Conservation (phyloP, 768 basidiomycete species). For the Boletus patriciae region DNA sequence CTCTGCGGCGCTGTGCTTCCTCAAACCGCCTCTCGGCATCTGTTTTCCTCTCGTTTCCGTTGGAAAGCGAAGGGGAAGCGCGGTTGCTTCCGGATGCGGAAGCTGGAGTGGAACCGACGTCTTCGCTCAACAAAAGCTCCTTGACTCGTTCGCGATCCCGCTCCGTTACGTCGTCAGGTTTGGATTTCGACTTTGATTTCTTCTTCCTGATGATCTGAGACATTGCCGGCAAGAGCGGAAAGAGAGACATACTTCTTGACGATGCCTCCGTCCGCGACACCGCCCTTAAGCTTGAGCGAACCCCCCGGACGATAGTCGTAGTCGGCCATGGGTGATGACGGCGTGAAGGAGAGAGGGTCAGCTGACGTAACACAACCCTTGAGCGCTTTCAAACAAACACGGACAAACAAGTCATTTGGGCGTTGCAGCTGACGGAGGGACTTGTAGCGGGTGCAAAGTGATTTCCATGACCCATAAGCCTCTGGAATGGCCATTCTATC, state of each 20-base stretch:
- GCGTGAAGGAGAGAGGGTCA: conserved; percentile 7
- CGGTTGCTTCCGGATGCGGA: conserved; percentile 58
- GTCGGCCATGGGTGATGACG: conserved; percentile 61
- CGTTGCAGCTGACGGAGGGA: not conserved
- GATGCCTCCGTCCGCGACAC: conserved; percentile 72
- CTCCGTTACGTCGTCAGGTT: conserved; percentile 46
- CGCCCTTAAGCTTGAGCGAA: conserved; percentile 88
- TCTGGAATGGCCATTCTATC: conserved; percentile 72
- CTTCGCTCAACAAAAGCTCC: conserved; percentile 53
- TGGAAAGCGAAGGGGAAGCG: conserved; percentile 57
- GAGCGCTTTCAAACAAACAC: conserved; percentile 20
- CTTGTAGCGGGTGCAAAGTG: not conserved
- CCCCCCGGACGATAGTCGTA: conserved; percentile 86
- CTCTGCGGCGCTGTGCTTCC: conserved; percentile 78
- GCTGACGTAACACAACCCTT: conserved; percentile 34
- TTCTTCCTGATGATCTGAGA: conserved; percentile 61
- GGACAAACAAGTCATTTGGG: conserved; percentile 20
- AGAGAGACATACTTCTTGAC: conserved; percentile 69
- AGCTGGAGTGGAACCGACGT: conserved; percentile 38
- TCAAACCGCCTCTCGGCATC: conserved; percentile 89
- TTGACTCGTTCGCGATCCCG: conserved; percentile 46
- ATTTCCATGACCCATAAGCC: conserved; percentile 18
- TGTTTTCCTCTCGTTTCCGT: conserved; percentile 61
- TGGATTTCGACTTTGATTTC: conserved; percentile 71
- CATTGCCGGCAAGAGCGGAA: not conserved